Evolutionary conservation across 495 filamentous ascomycete genomes (phyloP).

Genomic region (Aspergillus leporis): DNA sequence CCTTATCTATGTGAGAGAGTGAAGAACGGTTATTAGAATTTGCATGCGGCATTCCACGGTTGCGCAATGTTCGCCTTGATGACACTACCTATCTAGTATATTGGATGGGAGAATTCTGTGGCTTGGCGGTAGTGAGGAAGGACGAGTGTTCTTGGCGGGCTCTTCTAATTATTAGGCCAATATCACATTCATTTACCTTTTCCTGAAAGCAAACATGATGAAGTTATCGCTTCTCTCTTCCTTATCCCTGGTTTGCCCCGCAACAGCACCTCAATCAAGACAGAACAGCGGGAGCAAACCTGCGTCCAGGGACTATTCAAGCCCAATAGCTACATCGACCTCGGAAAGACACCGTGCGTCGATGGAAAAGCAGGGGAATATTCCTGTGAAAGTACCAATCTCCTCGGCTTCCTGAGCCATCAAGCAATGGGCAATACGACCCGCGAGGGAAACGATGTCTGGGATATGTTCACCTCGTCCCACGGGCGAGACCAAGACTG

Average conservation of each 20-base stretch:
- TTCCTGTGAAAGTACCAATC: conserved; percentile 19
- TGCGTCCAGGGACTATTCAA: conserved; percentile 18
- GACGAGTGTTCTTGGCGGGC: neutral
- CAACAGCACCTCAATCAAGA: conserved; percentile 17
- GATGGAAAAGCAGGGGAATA: conserved; percentile 21
- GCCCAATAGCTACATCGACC: conserved; percentile 14
- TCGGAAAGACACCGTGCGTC: conserved; percentile 8
- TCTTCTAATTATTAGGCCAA: too few species aligned
- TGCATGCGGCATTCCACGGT: neutral
- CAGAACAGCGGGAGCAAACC: conserved; percentile 15
- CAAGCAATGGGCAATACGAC: conserved; percentile 20
- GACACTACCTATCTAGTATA: neutral
- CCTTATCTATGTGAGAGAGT: neutral
- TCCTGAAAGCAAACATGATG: conserved; percentile 6
- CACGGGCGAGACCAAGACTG: neutral
- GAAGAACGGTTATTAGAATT: neutral
- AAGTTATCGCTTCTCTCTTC: conserved; percentile 16
- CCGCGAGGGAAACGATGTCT: conserved; percentile 24
- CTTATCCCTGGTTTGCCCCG: conserved; percentile 11
- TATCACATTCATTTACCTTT: neutral
- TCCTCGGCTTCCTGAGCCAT: conserved; percentile 20
- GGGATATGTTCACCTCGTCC: conserved; percentile 12
- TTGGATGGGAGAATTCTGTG: neutral
- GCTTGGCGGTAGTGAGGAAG: neutral
- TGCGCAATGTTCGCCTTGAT: neutral